phyloP scores from a whole-genome alignment of 2,329 filamentous ascomycete genomes.

The Hypoxylon rubiginosum region DNA sequence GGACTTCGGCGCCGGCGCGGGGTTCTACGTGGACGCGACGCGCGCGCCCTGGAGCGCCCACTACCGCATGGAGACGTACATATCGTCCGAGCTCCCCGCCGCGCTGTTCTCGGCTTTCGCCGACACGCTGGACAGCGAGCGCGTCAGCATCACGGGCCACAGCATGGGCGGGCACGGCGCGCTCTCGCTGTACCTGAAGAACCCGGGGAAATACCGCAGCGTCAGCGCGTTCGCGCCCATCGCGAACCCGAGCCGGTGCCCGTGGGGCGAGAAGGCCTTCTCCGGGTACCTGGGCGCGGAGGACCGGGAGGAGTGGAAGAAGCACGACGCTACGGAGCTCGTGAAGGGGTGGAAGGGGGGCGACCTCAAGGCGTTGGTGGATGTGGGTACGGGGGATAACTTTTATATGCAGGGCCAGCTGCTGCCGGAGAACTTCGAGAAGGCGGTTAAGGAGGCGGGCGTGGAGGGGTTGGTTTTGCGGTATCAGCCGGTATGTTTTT shows the following conservation, averaged over 20 bases:
- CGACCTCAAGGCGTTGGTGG: constrained; percentile 83
- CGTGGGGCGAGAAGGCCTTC: constrained; percentile 98
- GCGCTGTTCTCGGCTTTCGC: constrained; percentile 80
- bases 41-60: constrained; percentile 78
- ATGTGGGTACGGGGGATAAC: constrained; percentile 94
- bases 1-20: constrained; percentile 92
- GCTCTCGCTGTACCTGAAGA: constrained; percentile 89
- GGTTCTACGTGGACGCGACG: constrained; percentile 94
- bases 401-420: constrained; percentile 97
- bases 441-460: constrained; percentile 81
- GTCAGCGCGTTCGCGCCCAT: constrained; percentile 94
- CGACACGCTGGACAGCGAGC: constrained; percentile 73
- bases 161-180: constrained; percentile 98
- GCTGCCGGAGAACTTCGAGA: constrained; percentile 91
- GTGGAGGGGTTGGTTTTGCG: constrained; percentile 80
- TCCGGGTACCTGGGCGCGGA: constrained; percentile 85
- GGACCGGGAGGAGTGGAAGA: constrained; percentile 82
- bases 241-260: constrained; percentile 84
- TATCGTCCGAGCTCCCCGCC: constrained; percentile 87
- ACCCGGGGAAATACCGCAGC: constrained; percentile 89
- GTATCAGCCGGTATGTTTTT: constrained; percentile 77
- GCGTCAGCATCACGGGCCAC: constrained; percentile 91
- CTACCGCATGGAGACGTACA: constrained; percentile 96
- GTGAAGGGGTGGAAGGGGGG: constrained; percentile 74
- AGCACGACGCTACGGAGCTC: constrained; percentile 93